Evolutionary conservation across 192 early-diverging fungal species (phyloP), one percentile per base, ranked within the genome.

Genomic region (Polychytrium aggregatum): DNA sequence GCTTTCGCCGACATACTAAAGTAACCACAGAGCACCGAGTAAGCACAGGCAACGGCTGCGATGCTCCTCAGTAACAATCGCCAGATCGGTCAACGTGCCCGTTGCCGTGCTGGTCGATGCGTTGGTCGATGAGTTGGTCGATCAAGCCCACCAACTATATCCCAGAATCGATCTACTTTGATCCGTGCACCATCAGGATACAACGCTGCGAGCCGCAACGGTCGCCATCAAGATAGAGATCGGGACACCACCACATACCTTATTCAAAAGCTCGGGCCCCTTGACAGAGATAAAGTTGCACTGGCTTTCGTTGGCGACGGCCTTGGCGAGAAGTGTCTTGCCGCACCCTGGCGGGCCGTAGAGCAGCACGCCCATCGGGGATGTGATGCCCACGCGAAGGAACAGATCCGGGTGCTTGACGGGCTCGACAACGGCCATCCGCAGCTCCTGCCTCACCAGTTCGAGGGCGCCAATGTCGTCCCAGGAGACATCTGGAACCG

Each of bases 271-370:
- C 57, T 98, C 95, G 11, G 93, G 93, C 6, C 95, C 95, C 55
- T 98, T 98, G 42, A 98, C 92, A 33, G 87, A 90, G 43, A 98
- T 91, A 55, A 98, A 98, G 67, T 97, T 98, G 56, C 88, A 92
- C 48, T 91, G 83, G 46, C 84, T 90, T 62, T 97, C 92, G 60
- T 89, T 98, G 1, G 95, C 92, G 41, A 98, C 91, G 3, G 95
- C 95, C 53, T 98, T 98, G 17, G 92, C 95, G 43, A 97, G 67
- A 44, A 98, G 65, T 11, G 95, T 98, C 62, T 98, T 98, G 36
- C 95, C 95, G 66, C 93, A 97, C 45, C 95, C 95, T 0, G 95
- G 95, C 30, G 95, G 95, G 3, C 95, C 95, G 81, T 92, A 98
- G 22, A 98, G 64, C 40, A 98, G 65, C 1, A 97, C 95, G 37